Evolutionary conservation across 345 rosid genomes (phyloP).

Genomic region (Eucalyptus sp.): DNA sequence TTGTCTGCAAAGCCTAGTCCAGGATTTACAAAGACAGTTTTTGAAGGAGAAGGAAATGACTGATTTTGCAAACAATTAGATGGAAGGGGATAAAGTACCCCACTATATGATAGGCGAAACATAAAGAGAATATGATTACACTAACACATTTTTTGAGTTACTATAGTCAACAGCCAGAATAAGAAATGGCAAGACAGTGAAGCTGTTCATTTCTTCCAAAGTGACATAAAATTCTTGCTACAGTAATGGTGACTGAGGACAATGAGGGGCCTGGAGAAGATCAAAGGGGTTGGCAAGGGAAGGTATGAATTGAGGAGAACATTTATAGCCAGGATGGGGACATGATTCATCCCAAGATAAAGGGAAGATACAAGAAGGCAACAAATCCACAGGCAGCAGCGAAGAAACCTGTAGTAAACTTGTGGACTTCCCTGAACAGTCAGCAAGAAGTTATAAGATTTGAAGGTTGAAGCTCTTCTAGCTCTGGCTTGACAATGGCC

Average conservation of each 20-base stretch:
- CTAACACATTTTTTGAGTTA: not conserved
- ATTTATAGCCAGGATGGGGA: not conserved
- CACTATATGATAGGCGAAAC: not conserved
- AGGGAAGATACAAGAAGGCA: not conserved
- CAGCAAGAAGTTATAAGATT: not conserved
- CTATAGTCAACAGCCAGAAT: not conserved
- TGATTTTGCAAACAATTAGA: not conserved
- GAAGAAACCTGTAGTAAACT: not conserved
- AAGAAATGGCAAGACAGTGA: not conserved
- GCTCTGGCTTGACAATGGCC: not conserved
- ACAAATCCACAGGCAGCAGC: not conserved
- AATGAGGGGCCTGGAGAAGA: not conserved
- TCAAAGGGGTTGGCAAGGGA: not conserved
- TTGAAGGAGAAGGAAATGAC: not conserved
- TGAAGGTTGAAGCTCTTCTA: not conserved
- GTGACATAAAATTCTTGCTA: not conserved
- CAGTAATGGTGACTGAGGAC: not conserved
- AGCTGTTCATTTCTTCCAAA: not conserved
- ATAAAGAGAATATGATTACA: not conserved
- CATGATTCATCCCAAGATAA: not conserved
- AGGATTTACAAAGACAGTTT: not conserved
- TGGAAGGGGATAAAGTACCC: not conserved
- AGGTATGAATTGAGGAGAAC: not conserved
- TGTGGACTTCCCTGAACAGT: not conserved
- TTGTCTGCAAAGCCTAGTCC: not conserved